Conservation (phyloP, 163 green algal genomes). For the Chloromonas sp. region DNA sequence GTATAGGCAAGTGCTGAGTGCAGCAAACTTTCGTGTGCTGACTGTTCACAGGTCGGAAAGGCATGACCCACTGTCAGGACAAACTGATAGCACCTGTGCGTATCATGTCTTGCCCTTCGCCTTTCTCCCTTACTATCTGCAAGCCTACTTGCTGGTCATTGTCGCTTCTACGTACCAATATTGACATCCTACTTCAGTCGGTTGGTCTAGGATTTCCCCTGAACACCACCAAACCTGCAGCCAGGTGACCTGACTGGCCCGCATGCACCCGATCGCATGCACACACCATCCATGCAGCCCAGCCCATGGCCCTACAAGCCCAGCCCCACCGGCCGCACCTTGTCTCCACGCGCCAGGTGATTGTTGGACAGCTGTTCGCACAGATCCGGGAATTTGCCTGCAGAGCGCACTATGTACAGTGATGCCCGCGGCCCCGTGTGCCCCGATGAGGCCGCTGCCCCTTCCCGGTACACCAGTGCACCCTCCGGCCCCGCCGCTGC, state of each 20-base stretch:
- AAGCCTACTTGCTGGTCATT: not conserved
- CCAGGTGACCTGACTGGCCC: too few species aligned
- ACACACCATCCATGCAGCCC: too few species aligned
- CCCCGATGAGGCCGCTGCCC: constrained; percentile 27
- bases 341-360: constrained; percentile 38
- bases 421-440: constrained; percentile 31
- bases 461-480: constrained; percentile 39
- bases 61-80: not conserved
- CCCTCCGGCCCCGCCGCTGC: constrained; percentile 39
- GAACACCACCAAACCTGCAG: too few species aligned
- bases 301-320: too few species aligned
- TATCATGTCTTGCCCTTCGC: not conserved
- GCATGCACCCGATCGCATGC: too few species aligned
- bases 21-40: too few species aligned
- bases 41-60: not conserved
- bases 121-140: not conserved
- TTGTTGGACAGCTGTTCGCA: constrained; percentile 54
- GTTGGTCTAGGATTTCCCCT: too few species aligned
- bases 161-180: too few species aligned
- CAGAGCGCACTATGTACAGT: constrained; percentile 59
- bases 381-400: constrained; percentile 67
- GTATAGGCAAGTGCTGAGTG: not conserved
- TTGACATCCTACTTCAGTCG: too few species aligned
- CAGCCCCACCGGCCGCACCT: not conserved
- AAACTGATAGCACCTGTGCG: not conserved